A percentile compares a stretch with the other conserved stretches of the same genome.
phyloP scores from a whole-genome alignment of 73 alveolate species.

The Paramecium sonneborni region DNA sequence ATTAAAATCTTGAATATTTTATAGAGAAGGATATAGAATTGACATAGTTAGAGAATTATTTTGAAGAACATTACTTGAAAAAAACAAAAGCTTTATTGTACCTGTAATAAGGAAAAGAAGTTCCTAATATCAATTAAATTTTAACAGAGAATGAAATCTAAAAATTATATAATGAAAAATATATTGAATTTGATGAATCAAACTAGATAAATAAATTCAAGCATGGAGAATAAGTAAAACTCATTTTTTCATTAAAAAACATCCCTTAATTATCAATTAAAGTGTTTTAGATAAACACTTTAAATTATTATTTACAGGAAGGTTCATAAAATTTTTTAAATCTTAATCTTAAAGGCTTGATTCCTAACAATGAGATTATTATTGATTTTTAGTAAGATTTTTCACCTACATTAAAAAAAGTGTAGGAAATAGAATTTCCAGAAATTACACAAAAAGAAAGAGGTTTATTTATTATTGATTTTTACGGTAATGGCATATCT shows the following conservation, averaged over 20 bases:
- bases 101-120: not conserved
- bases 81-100: not conserved
- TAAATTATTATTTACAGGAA: conserved; percentile 76
- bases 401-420: conserved; percentile 70
- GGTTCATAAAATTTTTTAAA: conserved; percentile 67
- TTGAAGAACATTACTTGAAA: not conserved
- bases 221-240: conserved; percentile 76
- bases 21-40: not conserved
- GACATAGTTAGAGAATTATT: not conserved
- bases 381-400: conserved; percentile 58
- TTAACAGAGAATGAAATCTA: not conserved
- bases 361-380: conserved; percentile 76
- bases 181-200: conserved; percentile 63
- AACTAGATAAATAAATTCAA: conserved; percentile 65
- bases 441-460: conserved; percentile 67
- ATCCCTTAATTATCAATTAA: conserved; percentile 75
- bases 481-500: conserved; percentile 80
- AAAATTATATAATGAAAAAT: conserved; percentile 18
- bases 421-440: conserved; percentile 65
- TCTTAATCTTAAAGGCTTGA: conserved; percentile 82
- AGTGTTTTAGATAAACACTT: conserved; percentile 81
- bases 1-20: not conserved
- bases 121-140: not conserved
- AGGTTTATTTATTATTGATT: conserved; percentile 89
- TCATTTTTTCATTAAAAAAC: conserved; percentile 74